These are phyloP conservation scores for Taphrina betulina DNA, from an alignment of 1,139 yeast genomes.

Conservation along the genomic window DNA sequence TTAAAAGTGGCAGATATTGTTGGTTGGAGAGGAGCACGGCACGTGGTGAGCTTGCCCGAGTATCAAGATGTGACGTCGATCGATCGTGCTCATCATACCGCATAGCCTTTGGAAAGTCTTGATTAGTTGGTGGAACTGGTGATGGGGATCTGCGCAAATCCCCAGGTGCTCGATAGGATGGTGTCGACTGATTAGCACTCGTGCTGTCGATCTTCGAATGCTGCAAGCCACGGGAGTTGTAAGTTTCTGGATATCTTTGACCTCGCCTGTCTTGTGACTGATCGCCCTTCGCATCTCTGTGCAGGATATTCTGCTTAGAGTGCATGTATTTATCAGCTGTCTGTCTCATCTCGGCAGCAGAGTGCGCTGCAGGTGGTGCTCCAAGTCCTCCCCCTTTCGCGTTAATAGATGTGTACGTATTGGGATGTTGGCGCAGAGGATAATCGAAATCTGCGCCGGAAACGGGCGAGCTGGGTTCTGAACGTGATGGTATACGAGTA, in stretches of 20 bases:
- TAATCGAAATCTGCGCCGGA: constrained; percentile 8
- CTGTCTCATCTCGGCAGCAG: constrained; percentile 44
- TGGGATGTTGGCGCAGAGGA: neutral
- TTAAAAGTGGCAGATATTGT: too few relatives aligned
- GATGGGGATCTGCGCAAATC: constrained; percentile 31
- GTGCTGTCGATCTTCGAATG: neutral
- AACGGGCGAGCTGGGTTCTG: constrained; percentile 19
- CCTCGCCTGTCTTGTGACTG: neutral
- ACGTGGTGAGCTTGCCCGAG: too few relatives aligned
- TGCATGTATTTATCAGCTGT: constrained; percentile 42
- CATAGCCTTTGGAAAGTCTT: too few relatives aligned
- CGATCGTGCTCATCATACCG: too few relatives aligned
- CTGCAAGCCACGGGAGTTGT: neutral
- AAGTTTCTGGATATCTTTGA: neutral
- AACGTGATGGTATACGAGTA: constrained; percentile 21
- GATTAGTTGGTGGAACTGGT: too few relatives aligned
- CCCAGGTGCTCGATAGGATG: constrained; percentile 14
- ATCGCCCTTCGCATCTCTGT: constrained; percentile 5
- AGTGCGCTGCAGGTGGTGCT: constrained; percentile 42
- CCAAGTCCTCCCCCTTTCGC: constrained; percentile 17
- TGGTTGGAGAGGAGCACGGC: too few relatives aligned
- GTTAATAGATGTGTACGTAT: constrained; percentile 2
- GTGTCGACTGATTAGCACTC: constrained; percentile 4
- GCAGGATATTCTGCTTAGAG: constrained; percentile 33
- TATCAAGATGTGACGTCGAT: too few relatives aligned